A percentile compares a stretch with the other conserved stretches of the same genome.
These are phyloP conservation scores for Flaveria ramosissima DNA, from an alignment of 129 eudicot species.

Conservation along the genomic window DNA sequence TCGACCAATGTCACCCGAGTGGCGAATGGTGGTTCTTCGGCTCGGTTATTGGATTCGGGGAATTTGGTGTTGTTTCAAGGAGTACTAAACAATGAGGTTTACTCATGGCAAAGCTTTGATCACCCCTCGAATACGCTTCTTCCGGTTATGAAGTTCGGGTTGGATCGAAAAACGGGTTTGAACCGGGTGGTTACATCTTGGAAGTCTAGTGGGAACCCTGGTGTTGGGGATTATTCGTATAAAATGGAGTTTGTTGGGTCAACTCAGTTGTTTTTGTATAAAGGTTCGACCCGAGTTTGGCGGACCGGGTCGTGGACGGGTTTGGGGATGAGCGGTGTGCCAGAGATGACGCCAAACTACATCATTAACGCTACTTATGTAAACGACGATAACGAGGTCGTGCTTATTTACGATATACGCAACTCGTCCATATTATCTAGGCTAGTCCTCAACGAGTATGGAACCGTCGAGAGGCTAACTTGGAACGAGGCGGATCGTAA, in stretches of 20 bases:
- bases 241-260: slow-evolving; percentile 42
- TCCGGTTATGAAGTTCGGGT: slow-evolving; percentile 47
- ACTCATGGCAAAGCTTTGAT: slow-evolving; percentile 52
- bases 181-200: slow-evolving; percentile 39
- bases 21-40: not conserved
- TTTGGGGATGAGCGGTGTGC: slow-evolving; percentile 40
- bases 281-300: slow-evolving; percentile 34
- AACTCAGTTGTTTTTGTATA: slow-evolving; percentile 40
- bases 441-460: slow-evolving; percentile 30
- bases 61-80: slow-evolving; percentile 42
- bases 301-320: slow-evolving; percentile 52
- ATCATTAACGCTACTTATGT: slow-evolving; percentile 25
- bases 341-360: slow-evolving; percentile 15
- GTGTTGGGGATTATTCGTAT: slow-evolving; percentile 40
- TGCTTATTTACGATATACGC: slow-evolving; percentile 9
- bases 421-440: slow-evolving; percentile 42
- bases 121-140: slow-evolving; percentile 45
- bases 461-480: slow-evolving; percentile 30
- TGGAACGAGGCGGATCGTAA: slow-evolving; percentile 29
- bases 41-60: slow-evolving; percentile 47
- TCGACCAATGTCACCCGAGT: slow-evolving; percentile 36
- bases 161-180: slow-evolving; percentile 43
- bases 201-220: slow-evolving; percentile 44
- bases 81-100: not conserved
- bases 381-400: slow-evolving; percentile 34